Base-by-base conservation (phyloP, 306 rosid genomes). In the Trifolium pratense region DNA sequence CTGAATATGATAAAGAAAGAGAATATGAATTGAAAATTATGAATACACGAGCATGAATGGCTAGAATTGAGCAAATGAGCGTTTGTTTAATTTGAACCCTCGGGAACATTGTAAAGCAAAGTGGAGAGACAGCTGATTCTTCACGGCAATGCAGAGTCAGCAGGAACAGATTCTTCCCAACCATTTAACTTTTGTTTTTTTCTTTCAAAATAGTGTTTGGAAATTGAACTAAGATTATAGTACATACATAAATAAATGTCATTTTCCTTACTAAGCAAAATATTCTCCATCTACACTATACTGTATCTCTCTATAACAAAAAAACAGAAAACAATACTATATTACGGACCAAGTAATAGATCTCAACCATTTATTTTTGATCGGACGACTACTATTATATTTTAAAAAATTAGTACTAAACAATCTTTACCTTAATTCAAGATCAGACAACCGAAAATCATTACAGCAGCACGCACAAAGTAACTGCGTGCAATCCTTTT, bases 141-240 rank as follows among this genome's bases (percentile, higher is more conserved):
- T 84, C 78, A 80, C 82, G 87, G 70, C 74, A 51, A 80, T 55
- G 73, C 69, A 73, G 71, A 68, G 80, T 9, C 39, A 56, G 29
- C 1, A 18, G 49, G 79, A 32, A 37, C 57, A 67, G 63, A 62
- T 76, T 76, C 68, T 61, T 79, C 60, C 70, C 66, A 72, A 53
- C 42, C 80, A 49, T 12, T 6, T 68, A 77, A 66, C 43, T 61
- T 26, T 58, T 14, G 10, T 59, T 59, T 59, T 9, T 59, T 29
- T 31, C 66, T 29, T 29, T 29, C 66, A 29, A 59, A 3, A 29
- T 53, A 53, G 59, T 53, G 29, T 13, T 59, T 59, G 42, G 18
- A 59, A 59, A 14, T 29, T 59, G 16, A 23, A 17, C 8, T 52
- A 52, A 52, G 0, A 52, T 52, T 52, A 52, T 1, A 52, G 59